A percentile compares a stretch with the other conserved stretches of the same genome.
phyloP scores from a whole-genome alignment of 2,329 filamentous ascomycete species.

The Aspergillus piperis region DNA sequence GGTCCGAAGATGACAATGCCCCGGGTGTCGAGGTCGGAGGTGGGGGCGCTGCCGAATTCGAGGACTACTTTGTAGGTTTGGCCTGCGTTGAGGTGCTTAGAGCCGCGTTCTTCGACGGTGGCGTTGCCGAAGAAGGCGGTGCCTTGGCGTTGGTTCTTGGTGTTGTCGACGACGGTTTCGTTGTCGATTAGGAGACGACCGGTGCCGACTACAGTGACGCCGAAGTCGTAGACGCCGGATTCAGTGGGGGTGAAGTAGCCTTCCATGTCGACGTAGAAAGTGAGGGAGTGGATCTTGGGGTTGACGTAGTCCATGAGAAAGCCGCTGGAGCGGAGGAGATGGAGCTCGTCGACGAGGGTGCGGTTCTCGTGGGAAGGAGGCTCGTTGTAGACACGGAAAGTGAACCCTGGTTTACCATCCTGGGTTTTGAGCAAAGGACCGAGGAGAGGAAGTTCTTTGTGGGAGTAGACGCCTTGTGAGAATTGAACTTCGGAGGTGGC shows the following conservation, averaged over 20 bases:
- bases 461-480: constrained; percentile 64
- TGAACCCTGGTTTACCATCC: constrained; percentile 60
- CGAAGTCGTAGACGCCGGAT: constrained; percentile 64
- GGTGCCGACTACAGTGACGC: constrained; percentile 66
- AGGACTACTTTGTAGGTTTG: constrained; percentile 61
- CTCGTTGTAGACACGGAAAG: constrained; percentile 64
- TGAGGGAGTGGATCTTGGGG: constrained; percentile 52
- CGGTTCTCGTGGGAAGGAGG: constrained; percentile 53
- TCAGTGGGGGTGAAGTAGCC: constrained; percentile 62
- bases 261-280: constrained; percentile 65
- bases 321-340: constrained; percentile 46
- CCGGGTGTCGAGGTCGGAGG: constrained; percentile 56
- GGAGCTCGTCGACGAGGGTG: constrained; percentile 54
- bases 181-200: constrained; percentile 66
- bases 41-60: constrained; percentile 62
- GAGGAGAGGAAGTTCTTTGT: constrained; percentile 64
- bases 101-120: constrained; percentile 64
- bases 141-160: constrained; percentile 63
- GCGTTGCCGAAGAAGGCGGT: constrained; percentile 67
- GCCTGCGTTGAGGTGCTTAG: constrained; percentile 59
- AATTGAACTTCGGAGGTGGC: constrained; percentile 47
- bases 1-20: constrained; percentile 55
- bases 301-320: constrained; percentile 58
- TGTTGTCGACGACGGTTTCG: constrained; percentile 65
- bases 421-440: constrained; percentile 55